Evolutionary conservation across 108 stramenopile species (phyloP).

Genomic region (Fragilariopsis cylindrus): DNA sequence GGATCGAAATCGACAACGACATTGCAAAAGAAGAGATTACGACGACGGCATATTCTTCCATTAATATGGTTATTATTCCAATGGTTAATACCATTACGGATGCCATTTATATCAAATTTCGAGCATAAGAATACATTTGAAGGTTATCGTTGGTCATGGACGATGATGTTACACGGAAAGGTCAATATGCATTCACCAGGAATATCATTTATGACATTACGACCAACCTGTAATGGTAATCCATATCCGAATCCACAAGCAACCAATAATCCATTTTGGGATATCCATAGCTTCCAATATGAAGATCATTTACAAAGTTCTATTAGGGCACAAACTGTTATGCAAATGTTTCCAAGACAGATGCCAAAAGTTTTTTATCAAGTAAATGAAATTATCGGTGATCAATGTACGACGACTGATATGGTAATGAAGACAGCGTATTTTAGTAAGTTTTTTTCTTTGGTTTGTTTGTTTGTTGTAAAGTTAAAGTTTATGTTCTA

Average conservation of each 20-base stretch:
- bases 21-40: neutral
- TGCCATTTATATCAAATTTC: neutral
- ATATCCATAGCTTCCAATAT: neutral
- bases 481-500: too few relatives aligned
- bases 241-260: neutral
- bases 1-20: neutral
- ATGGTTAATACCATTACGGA: slow-evolving; percentile 17
- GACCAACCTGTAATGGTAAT: neutral
- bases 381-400: neutral
- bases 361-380: neutral
- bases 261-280: neutral
- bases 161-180: slow-evolving; percentile 3
- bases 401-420: too few relatives aligned
- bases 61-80: neutral
- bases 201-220: slow-evolving; percentile 3
- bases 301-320: neutral
- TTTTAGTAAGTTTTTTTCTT: neutral
- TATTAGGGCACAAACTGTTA: neutral
- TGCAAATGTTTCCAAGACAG: slow-evolving; percentile 7
- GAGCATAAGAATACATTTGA: slow-evolving; percentile 7
- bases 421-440: neutral
- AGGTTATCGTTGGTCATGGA: slow-evolving; percentile 15
- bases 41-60: neutral
- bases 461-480: too few relatives aligned
- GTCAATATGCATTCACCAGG: neutral